Conservation (phyloP, 805 yeast genomes). For the Lachancea sp. region DNA sequence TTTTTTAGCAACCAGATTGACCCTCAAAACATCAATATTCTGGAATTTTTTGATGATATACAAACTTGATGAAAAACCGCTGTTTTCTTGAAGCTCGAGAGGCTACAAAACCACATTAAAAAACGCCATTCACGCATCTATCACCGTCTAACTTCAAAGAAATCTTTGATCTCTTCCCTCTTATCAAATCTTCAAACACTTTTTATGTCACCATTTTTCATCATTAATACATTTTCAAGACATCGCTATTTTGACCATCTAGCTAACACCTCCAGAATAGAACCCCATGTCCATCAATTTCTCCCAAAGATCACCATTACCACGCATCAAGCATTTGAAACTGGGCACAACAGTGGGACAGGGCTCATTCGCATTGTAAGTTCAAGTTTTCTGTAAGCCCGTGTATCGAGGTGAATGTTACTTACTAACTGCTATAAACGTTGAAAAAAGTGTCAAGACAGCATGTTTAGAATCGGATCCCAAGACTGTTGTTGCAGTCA, state of each 20-base stretch:
- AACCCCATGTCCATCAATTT: constrained; percentile 23
- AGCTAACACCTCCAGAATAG: neutral
- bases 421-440: neutral
- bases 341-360: constrained; percentile 54
- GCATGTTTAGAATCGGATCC: constrained; percentile 38
- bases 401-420: neutral
- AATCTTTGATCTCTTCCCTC: neutral
- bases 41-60: too few species aligned
- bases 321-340: constrained; percentile 41
- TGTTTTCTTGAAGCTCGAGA: too few species aligned
- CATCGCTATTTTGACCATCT: neutral
- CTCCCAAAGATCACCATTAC: constrained; percentile 39
- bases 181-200: neutral
- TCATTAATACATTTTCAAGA: neutral
- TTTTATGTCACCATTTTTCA: neutral
- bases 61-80: too few species aligned
- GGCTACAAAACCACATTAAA: too few species aligned
- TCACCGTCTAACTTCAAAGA: too few species aligned
- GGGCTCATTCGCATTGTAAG: constrained; percentile 58
- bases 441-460: constrained; percentile 38
- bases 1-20: too few species aligned
- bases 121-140: too few species aligned
- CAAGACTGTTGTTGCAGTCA: constrained; percentile 46
- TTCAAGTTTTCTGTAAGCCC: constrained; percentile 3
- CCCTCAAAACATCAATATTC: too few species aligned